A percentile compares a stretch with the other conserved stretches of the same genome.
Conservation (phyloP, 2,329 filamentous ascomycete species). For the Aureobasidium pullulans region DNA sequence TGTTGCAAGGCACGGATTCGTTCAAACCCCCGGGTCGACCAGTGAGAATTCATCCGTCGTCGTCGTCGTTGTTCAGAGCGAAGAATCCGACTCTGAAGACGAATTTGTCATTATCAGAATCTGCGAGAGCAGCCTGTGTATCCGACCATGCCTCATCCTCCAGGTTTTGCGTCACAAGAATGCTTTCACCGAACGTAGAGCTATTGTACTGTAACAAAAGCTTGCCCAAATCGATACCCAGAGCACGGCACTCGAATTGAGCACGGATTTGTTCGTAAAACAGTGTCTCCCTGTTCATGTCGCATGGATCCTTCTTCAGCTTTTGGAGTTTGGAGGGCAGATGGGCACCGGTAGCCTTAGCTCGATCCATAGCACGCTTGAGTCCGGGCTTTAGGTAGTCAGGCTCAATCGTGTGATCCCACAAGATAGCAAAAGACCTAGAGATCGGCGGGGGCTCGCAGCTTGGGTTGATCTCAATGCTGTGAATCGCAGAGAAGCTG, state of each 20-base stretch:
- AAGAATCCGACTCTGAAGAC: neutral
- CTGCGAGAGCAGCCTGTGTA: neutral
- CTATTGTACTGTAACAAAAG: neutral
- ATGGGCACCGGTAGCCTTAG: neutral
- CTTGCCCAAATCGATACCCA: neutral
- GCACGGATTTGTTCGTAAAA: neutral
- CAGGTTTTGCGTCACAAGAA: neutral
- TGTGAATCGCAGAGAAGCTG: neutral
- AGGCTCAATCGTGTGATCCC: neutral
- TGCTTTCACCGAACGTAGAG: neutral
- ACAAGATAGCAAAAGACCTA: neutral
- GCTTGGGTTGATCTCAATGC: neutral
- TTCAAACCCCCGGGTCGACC: no score
- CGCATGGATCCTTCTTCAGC: neutral
- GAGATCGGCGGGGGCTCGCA: neutral
- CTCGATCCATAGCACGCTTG: neutral
- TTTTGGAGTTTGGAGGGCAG: neutral
- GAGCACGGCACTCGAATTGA: neutral
- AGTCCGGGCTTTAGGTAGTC: neutral
- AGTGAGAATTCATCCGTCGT: no score
- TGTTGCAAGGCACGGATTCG: no score
- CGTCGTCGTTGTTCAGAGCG: neutral
- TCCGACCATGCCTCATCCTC: neutral
- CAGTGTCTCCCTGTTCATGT: neutral
- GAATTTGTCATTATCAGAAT: neutral